Evolutionary conservation across 164 flowering plant genomes (phyloP).

Genomic region (Annona cherimola): DNA sequence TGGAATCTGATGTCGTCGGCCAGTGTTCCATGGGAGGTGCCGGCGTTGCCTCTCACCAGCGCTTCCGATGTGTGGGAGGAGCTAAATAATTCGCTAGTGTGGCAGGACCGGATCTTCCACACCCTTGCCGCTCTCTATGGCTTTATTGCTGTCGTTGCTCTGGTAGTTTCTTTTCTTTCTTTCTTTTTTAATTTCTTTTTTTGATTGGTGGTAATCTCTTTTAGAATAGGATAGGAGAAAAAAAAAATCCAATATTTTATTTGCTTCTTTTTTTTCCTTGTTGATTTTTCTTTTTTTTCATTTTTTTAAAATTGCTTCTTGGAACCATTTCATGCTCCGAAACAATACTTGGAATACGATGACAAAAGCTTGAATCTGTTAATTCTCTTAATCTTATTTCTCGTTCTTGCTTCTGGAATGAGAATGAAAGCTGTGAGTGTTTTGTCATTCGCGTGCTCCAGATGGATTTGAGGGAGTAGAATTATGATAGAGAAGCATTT

Average conservation of each 20-base stretch:
- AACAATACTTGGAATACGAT: not conserved
- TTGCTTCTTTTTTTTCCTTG: not conserved
- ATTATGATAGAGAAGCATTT: too few relatives aligned
- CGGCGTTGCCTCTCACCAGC: conserved; percentile 28
- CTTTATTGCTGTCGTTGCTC: conserved; percentile 59
- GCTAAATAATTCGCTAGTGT: conserved; percentile 48
- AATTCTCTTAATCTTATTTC: not conserved
- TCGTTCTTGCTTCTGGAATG: not conserved
- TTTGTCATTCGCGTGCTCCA: too few relatives aligned
- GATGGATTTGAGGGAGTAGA: too few relatives aligned
- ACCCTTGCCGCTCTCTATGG: conserved; percentile 69
- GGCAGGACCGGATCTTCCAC: conserved; percentile 84
- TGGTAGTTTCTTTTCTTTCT: conserved; percentile 27
- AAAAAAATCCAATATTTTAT: not conserved
- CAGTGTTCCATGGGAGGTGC: conserved; percentile 22
- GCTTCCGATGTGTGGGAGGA: conserved; percentile 76
- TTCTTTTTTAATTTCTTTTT: too few relatives aligned
- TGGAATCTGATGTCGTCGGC: conserved; percentile 13
- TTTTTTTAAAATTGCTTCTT: not conserved
- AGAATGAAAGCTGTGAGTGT: not conserved
- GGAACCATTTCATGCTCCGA: not conserved
- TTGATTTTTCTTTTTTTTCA: not conserved
- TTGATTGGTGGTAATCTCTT: too few relatives aligned
- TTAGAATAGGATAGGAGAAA: not conserved
- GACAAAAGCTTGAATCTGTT: not conserved